A percentile compares a stretch with the other conserved stretches of the same genome.
phyloP scores from a whole-genome alignment of 1,284 basidiomycete species.

The Cryptococcus maquisensis region DNA sequence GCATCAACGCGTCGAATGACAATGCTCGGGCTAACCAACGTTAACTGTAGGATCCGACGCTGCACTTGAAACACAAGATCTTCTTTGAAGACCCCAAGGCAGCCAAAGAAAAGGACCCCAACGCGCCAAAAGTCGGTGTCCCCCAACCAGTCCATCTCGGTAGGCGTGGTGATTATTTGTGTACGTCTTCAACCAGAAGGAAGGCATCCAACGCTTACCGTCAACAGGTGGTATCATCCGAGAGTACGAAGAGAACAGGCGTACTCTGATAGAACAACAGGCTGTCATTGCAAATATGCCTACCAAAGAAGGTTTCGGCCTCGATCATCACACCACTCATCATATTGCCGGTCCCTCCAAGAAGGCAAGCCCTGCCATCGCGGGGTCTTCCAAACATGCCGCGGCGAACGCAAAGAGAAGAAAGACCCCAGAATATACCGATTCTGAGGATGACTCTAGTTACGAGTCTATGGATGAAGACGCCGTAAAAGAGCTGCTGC shows the following conservation, averaged over 20 bases:
- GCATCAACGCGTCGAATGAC: conserved; percentile 3
- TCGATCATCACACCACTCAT: conserved; percentile 32
- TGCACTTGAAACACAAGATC: conserved; percentile 86
- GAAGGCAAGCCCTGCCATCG: conserved; percentile 14
- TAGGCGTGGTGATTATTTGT: conserved; percentile 88
- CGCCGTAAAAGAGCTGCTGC: conserved; percentile 88
- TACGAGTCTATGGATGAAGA: conserved; percentile 93
- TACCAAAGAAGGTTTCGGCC: conserved; percentile 43
- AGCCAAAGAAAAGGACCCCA: conserved; percentile 29
- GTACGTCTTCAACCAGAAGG: conserved; percentile 16
- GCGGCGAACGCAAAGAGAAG: conserved; percentile 59
- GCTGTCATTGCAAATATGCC: conserved; percentile 55
- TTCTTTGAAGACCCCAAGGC: conserved; percentile 96
- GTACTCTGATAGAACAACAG: conserved; percentile 55
- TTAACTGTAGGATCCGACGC: conserved; percentile 63
- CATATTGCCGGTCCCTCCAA: conserved; percentile 13
- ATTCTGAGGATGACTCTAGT: conserved; percentile 72
- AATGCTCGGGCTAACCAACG: conserved; percentile 10
- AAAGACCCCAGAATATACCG: conserved; percentile 85
- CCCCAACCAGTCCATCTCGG: conserved; percentile 97
- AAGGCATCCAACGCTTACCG: conserved; percentile 37
- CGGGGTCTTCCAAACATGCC: conserved; percentile 4
- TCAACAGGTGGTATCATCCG: conserved; percentile 62
- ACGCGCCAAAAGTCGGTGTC: conserved; percentile 53
- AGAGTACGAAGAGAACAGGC: conserved; percentile 88